Evolutionary conservation across 345 rosid genomes (phyloP).

Genomic region (Heritiera fomes): DNA sequence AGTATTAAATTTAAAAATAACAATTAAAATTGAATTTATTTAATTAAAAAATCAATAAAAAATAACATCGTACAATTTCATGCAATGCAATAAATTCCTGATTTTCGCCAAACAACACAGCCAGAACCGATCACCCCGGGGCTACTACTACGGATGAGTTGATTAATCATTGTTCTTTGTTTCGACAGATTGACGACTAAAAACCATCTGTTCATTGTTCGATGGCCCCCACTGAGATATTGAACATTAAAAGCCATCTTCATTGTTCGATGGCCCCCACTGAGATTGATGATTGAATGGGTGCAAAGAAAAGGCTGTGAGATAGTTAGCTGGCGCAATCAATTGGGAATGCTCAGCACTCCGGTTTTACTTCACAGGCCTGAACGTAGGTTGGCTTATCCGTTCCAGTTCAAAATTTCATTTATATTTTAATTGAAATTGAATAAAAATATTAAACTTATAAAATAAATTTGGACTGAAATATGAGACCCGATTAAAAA

Average conservation of each 20-base stretch:
- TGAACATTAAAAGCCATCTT: not conserved
- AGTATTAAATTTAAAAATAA: too few species aligned
- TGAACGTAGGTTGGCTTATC: too few species aligned
- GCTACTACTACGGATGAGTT: not conserved
- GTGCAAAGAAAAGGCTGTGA: not conserved
- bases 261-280: not conserved
- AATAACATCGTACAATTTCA: not conserved
- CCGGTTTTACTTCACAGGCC: not conserved
- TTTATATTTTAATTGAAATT: too few species aligned
- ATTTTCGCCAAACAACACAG: not conserved
- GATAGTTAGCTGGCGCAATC: conserved; percentile 7
- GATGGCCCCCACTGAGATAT: not conserved
- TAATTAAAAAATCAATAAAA: too few species aligned
- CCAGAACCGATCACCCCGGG: not conserved
- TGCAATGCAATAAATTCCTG: not conserved
- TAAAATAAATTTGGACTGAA: too few species aligned
- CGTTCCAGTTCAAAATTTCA: too few species aligned
- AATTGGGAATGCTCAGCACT: not conserved
- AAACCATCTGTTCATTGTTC: not conserved
- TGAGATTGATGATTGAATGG: conserved; percentile 1
- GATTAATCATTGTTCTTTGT: not conserved
- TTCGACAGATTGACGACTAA: not conserved
- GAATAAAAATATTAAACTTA: too few species aligned
- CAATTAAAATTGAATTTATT: too few species aligned
- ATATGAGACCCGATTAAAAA: too few species aligned